Evolutionary conservation across 139 green algal genomes (phyloP).

Genomic region (Diplosphaera chodatii): DNA sequence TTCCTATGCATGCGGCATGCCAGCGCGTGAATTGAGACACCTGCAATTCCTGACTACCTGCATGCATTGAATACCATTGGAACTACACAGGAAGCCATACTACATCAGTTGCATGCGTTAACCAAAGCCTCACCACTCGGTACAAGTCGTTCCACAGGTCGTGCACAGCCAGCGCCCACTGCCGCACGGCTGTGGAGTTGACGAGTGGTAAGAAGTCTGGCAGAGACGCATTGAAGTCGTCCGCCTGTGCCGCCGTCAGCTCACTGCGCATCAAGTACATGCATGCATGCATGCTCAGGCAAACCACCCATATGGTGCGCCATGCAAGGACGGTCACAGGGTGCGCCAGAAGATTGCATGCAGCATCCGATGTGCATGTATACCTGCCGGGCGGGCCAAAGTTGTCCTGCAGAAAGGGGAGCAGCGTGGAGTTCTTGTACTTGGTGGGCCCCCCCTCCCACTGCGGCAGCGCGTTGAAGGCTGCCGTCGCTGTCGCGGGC

Average conservation of each 20-base stretch:
- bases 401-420: slow-evolving; percentile 6
- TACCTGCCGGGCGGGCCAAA: slow-evolving; percentile 8
- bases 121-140: slow-evolving; percentile 15
- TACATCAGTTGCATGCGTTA: too few species aligned
- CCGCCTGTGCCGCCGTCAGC: neutral
- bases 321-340: too few species aligned
- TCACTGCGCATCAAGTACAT: slow-evolving; percentile 19
- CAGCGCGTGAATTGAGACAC: too few species aligned
- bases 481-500: neutral
- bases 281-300: too few species aligned
- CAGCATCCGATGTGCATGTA: too few species aligned
- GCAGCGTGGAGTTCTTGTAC: neutral
- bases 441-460: neutral
- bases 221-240: slow-evolving; percentile 12
- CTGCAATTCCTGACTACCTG: too few species aligned
- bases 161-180: slow-evolving; percentile 31
- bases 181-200: neutral
- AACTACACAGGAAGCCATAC: too few species aligned
- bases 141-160: slow-evolving; percentile 34
- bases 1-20: slow-evolving; percentile 16
- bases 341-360: too few species aligned
- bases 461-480: slow-evolving; percentile 3
- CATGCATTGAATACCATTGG: too few species aligned
- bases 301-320: too few species aligned
- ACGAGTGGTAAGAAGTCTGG: slow-evolving; percentile 26